Evolutionary conservation across 2,329 filamentous ascomycete species (phyloP).

Genomic region (Talaromyces amestolkiae): DNA sequence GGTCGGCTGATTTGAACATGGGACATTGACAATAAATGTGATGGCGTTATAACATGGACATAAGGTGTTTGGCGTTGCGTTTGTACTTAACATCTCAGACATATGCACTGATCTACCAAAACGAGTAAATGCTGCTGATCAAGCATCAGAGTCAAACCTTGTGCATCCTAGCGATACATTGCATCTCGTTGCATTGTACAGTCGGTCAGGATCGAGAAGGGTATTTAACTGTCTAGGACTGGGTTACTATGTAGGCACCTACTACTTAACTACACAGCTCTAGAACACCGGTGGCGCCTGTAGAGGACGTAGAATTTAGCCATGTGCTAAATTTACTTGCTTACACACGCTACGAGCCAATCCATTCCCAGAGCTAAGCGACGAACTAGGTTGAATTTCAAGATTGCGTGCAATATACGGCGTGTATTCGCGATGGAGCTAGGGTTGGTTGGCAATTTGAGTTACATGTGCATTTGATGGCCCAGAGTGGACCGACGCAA

Average conservation of each 20-base stretch:
- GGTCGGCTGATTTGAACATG: neutral
- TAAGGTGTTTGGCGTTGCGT: conserved; percentile 4
- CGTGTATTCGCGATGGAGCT: neutral
- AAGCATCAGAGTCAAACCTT: neutral
- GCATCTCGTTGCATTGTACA: conserved; percentile 4
- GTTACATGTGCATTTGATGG: conserved; percentile 9
- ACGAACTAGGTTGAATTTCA: neutral
- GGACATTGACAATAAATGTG: neutral
- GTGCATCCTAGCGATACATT: neutral
- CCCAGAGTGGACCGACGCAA: conserved; percentile 15
- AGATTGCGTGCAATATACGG: neutral
- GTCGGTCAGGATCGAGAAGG: neutral
- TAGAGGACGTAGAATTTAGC: neutral
- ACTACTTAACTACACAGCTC: neutral
- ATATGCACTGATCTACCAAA: neutral
- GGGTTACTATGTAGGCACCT: neutral
- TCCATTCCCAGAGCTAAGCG: neutral
- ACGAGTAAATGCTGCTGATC: neutral
- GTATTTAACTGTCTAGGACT: neutral
- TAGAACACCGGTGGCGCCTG: neutral
- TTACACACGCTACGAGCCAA: neutral
- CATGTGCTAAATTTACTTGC: neutral
- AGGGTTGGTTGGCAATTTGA: neutral
- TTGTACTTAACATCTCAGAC: neutral
- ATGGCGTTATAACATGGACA: conserved; percentile 7